Evolutionary conservation across 129 eudicot species (phyloP), one percentile per base, ranked within the genome.

Genomic region (Heracleum sosnowskyi): DNA sequence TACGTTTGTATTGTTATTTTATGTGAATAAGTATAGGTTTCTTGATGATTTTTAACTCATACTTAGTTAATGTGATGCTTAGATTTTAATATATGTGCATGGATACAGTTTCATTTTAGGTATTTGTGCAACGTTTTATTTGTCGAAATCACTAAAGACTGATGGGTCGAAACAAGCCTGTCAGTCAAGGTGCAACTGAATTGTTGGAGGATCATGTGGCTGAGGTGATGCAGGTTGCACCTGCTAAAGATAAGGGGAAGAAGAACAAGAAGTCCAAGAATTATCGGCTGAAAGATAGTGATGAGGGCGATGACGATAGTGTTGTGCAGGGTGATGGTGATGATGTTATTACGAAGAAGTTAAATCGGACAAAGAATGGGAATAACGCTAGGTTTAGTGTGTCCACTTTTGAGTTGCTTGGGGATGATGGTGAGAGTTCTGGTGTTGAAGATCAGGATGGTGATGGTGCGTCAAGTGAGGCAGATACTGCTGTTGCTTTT

Each of bases 101-200:
- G n/a, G n/a, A n/a, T n/a, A n/a, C n/a, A n/a, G n/a, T n/a, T n/a
- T n/a, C n/a, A n/a, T n/a, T n/a, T n/a, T n/a, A n/a, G n/a, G n/a
- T n/a, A n/a, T n/a, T n/a, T 6, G 44, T 6, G 44, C 44, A 40
- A 40, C 10, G 44, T 40, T 76, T 76, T 55, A 83, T 86, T 77
- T 71, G 85, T 83, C 81, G 85, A 88, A 81, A 74, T 37, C 12
- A 37, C 79, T 18, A 17, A 28, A 37, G 29, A 51, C 63, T 33
- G 71, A 91, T 92, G 97, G 96, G 90, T 74, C 79, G 90, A 79
- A 90, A 90, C 86, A 92, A 92, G 86, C 85, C 87, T 1, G 72
- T 79, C 28, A 84, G 79, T 28, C 90, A 87, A 10, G 93, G 87
- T n/a, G 73, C 76, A 11, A 82, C 62, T 45, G 86, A 75, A 40